phyloP scores from a whole-genome alignment of 345 rosid genomes.

The Eucalyptus pumila region DNA sequence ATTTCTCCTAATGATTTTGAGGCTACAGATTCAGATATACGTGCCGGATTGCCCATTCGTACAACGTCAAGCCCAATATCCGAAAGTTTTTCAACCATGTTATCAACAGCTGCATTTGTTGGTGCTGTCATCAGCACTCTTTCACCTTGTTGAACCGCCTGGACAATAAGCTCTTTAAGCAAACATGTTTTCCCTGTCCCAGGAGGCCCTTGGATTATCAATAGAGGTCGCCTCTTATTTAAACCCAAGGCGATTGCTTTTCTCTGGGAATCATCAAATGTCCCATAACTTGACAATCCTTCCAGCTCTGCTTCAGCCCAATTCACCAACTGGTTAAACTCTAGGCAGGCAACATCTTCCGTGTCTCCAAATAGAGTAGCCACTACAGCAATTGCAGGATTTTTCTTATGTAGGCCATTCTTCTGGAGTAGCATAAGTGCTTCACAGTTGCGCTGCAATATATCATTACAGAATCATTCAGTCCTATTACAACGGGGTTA shows the following conservation, averaged over 20 bases:
- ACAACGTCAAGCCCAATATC: conserved; percentile 60
- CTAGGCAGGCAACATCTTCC: conserved; percentile 63
- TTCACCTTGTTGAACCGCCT: conserved; percentile 82
- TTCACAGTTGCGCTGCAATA: conserved; percentile 87
- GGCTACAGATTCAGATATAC: conserved; percentile 77
- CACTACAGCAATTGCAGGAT: conserved; percentile 60
- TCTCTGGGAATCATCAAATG: conserved; percentile 61
- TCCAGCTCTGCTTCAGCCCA: conserved; percentile 54
- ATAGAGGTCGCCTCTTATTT: conserved; percentile 65
- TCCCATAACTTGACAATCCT: conserved; percentile 19
- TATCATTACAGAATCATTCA: not conserved
- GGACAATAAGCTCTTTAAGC: conserved; percentile 67
- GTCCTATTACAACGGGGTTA: not conserved
- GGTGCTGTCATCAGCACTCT: conserved; percentile 93
- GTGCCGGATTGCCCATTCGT: conserved; percentile 92
- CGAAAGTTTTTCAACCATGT: conserved; percentile 89
- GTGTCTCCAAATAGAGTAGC: conserved; percentile 87
- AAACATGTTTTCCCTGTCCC: conserved; percentile 93
- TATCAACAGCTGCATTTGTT: conserved; percentile 95
- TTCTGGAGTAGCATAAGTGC: conserved; percentile 93
- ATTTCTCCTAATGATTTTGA: conserved; percentile 81
- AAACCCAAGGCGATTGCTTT: conserved; percentile 65
- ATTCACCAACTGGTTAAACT: conserved; percentile 40
- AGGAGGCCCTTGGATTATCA: conserved; percentile 93
- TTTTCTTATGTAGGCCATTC: conserved; percentile 81